Conservation (phyloP, 129 eudicot genomes). For the Pseudognaphalium luteoalbum region DNA sequence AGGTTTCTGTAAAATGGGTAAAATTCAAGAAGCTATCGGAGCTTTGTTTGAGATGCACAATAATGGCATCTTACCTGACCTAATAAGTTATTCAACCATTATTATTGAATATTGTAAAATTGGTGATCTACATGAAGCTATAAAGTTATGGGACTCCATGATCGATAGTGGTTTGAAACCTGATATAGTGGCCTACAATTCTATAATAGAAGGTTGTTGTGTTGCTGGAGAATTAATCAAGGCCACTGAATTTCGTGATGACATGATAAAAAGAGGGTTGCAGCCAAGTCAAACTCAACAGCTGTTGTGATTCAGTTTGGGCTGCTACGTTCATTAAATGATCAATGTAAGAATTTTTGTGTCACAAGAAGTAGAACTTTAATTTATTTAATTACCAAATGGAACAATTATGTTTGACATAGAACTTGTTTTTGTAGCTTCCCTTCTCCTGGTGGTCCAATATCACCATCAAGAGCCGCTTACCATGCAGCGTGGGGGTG, state of each 20-base stretch:
- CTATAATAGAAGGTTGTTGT: slow-evolving; percentile 66
- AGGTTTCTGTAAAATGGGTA: slow-evolving; percentile 83
- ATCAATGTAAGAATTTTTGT: slow-evolving; percentile 16
- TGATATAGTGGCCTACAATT: slow-evolving; percentile 67
- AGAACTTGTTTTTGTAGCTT: slow-evolving; percentile 14
- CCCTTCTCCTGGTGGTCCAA: not conserved
- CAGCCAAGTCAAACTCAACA: slow-evolving; percentile 34
- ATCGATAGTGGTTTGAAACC: slow-evolving; percentile 61
- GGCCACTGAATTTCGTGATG: slow-evolving; percentile 66
- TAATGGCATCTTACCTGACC: slow-evolving; percentile 64
- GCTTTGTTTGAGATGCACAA: slow-evolving; percentile 58
- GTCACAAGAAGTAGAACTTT: not conserved
- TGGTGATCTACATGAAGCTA: slow-evolving; percentile 61
- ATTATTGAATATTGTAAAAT: slow-evolving; percentile 62
- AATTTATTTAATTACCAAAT: not conserved
- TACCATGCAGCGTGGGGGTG: slow-evolving; percentile 20
- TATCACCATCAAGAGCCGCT: slow-evolving; percentile 8
- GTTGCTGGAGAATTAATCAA: slow-evolving; percentile 62
- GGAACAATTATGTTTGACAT: not conserved
- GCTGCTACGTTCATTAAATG: slow-evolving; percentile 11
- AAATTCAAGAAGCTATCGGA: slow-evolving; percentile 53
- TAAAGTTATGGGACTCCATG: slow-evolving; percentile 77
- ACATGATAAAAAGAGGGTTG: slow-evolving; percentile 72
- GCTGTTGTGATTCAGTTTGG: slow-evolving; percentile 5
- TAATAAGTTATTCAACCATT: slow-evolving; percentile 77